Percentiles rank a stretch among this genome's conserved stretches.
Conservation (phyloP, 2,329 filamentous ascomycete genomes). For the Ceratocystis albifundus region DNA sequence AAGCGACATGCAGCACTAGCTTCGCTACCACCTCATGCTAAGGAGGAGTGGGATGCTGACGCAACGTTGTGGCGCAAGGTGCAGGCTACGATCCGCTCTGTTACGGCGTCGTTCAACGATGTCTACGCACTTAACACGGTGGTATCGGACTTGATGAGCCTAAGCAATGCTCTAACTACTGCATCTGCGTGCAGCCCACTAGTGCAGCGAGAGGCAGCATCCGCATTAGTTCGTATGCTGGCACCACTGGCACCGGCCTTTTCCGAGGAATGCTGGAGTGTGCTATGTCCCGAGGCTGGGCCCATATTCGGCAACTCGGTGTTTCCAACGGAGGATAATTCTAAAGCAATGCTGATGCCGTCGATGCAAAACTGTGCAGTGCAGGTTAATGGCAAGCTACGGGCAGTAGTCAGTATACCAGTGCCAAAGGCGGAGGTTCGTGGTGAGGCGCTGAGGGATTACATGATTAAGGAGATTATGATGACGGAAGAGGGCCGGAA, state of each 20-base stretch:
- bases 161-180: conserved; percentile 58
- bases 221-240: conserved; percentile 55
- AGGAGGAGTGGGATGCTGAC: conserved; percentile 37
- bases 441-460: conserved; percentile 38
- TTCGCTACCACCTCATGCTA: conserved; percentile 29
- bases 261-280: conserved; percentile 67
- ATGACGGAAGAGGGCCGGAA: conserved; percentile 52
- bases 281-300: conserved; percentile 34
- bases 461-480: conserved; percentile 51
- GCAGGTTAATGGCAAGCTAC: conserved; percentile 69
- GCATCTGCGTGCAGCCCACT: conserved; percentile 27
- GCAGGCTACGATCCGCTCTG: conserved; percentile 54
- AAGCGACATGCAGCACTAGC: conserved; percentile 28
- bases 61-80: conserved; percentile 50
- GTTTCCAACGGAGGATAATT: conserved; percentile 50
- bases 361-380: conserved; percentile 49
- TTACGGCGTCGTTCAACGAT: conserved; percentile 56
- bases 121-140: conserved; percentile 73
- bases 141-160: conserved; percentile 68
- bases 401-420: conserved; percentile 54
- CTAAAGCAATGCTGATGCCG: conserved; percentile 29
- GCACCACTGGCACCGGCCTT: conserved; percentile 72
- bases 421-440: conserved; percentile 33
- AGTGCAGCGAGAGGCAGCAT: conserved; percentile 40
- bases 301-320: conserved; percentile 37